A percentile compares a stretch with the other conserved stretches of the same genome.
phyloP scores from a whole-genome alignment of 306 rosid genomes.

The Lotus japonicus region DNA sequence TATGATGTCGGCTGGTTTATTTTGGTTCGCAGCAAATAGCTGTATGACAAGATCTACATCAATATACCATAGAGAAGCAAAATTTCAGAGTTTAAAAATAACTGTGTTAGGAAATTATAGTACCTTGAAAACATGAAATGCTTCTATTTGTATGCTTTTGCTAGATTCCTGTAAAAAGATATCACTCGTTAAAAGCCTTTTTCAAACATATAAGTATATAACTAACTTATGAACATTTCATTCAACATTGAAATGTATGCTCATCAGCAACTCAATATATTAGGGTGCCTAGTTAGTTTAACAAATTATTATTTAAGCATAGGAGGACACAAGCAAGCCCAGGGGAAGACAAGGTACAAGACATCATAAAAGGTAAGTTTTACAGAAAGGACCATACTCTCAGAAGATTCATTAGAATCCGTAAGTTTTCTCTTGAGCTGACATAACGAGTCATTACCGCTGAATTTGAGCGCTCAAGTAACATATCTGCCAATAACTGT shows the following conservation, averaged over 20 bases:
- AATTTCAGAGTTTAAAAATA: not conserved
- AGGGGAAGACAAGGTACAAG: not conserved
- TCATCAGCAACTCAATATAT: slow-evolving; percentile 6
- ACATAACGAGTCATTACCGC: slow-evolving; percentile 77
- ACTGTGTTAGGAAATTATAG: not conserved
- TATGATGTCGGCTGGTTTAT: slow-evolving; percentile 71
- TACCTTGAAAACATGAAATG: slow-evolving; percentile 96
- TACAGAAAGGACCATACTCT: slow-evolving; percentile 49
- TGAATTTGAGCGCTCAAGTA: slow-evolving; percentile 85
- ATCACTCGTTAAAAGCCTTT: not conserved
- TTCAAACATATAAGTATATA: not conserved
- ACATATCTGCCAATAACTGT: slow-evolving; percentile 88
- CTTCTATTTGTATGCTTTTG: slow-evolving; percentile 91
- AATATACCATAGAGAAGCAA: slow-evolving; percentile 13
- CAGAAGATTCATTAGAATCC: slow-evolving; percentile 92
- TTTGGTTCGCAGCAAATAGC: slow-evolving; percentile 85
- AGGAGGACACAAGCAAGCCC: not conserved
- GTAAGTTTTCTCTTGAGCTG: slow-evolving; percentile 84
- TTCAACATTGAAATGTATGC: not conserved
- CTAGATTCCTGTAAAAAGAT: slow-evolving; percentile 67
- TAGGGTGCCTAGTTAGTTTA: not conserved
- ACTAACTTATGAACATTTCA: not conserved
- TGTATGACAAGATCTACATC: slow-evolving; percentile 27
- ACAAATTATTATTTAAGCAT: not conserved
- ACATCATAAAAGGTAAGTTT: slow-evolving; percentile 10